phyloP scores from a whole-genome alignment of 2,329 filamentous ascomycete species.

The Pezicula carpinea region DNA sequence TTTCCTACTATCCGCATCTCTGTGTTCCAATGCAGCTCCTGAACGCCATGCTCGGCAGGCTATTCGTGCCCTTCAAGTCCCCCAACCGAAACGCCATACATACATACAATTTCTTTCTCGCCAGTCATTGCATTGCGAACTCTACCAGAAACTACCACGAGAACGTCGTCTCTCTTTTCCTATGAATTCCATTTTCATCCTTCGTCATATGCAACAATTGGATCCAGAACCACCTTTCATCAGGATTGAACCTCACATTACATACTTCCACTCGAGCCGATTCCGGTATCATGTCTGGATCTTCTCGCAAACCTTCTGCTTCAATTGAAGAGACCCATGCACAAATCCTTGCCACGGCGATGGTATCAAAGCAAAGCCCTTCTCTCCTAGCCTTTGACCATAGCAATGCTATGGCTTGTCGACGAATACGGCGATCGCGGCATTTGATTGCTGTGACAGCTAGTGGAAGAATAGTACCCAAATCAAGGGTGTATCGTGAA shows the following conservation, averaged over 20 bases:
- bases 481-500: slow-evolving; percentile 27
- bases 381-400: slow-evolving; percentile 28
- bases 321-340: slow-evolving; percentile 28
- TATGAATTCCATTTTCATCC: slow-evolving; percentile 18
- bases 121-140: too few species aligned
- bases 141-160: slow-evolving; percentile 19
- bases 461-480: slow-evolving; percentile 28
- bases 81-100: too few species aligned
- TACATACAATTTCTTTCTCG: too few species aligned
- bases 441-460: slow-evolving; percentile 27
- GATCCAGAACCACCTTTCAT: slow-evolving; percentile 27
- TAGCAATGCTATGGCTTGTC: slow-evolving; percentile 24
- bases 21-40: too few species aligned
- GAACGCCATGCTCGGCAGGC: too few species aligned
- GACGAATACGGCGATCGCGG: slow-evolving; percentile 22
- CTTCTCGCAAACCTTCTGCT: slow-evolving; percentile 24
- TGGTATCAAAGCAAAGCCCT: slow-evolving; percentile 28
- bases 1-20: too few species aligned
- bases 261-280: slow-evolving; percentile 21
- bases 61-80: too few species aligned
- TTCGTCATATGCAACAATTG: slow-evolving; percentile 22
- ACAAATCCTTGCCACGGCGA: slow-evolving; percentile 25
- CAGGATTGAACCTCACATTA: slow-evolving; percentile 26
- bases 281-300: slow-evolving; percentile 23
- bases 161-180: slow-evolving; percentile 27